phyloP scores from a whole-genome alignment of 2,329 filamentous ascomycete genomes.

The Drechslerella dactyloides region DNA sequence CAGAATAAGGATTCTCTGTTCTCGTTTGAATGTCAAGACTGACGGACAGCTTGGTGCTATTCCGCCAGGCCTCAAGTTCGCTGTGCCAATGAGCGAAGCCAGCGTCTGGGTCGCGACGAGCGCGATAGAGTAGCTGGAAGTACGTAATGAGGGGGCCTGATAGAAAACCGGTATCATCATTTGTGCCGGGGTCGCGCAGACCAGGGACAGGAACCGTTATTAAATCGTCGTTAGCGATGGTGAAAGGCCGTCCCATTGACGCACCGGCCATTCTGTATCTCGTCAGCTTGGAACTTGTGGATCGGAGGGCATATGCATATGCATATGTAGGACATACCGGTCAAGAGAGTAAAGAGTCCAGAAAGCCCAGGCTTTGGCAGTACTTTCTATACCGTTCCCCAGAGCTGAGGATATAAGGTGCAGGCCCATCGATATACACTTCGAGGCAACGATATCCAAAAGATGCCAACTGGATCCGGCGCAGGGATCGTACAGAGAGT shows the following conservation, averaged over 20 bases:
- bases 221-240: conserved; percentile 46
- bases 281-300: not conserved
- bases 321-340: conserved; percentile 18
- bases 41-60: conserved; percentile 29
- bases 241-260: conserved; percentile 44
- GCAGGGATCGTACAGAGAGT: conserved; percentile 43
- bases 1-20: not conserved
- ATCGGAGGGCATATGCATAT: not conserved
- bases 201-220: conserved; percentile 41
- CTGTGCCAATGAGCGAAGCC: conserved; percentile 25
- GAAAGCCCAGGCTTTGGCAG: conserved; percentile 40
- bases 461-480: conserved; percentile 49
- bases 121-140: conserved; percentile 33
- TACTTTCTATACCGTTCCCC: conserved; percentile 41
- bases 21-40: conserved; percentile 10
- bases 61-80: conserved; percentile 25
- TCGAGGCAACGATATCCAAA: conserved; percentile 29
- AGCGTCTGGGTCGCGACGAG: conserved; percentile 33
- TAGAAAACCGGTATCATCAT: conserved; percentile 33
- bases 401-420: conserved; percentile 42
- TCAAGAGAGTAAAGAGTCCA: conserved; percentile 49
- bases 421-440: conserved; percentile 39
- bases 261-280: conserved; percentile 32
- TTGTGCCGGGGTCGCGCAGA: conserved; percentile 24
- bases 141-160: conserved; percentile 42